phyloP scores from a whole-genome alignment of 106 monocot genomes.

The Apostasia shenzhenica region DNA sequence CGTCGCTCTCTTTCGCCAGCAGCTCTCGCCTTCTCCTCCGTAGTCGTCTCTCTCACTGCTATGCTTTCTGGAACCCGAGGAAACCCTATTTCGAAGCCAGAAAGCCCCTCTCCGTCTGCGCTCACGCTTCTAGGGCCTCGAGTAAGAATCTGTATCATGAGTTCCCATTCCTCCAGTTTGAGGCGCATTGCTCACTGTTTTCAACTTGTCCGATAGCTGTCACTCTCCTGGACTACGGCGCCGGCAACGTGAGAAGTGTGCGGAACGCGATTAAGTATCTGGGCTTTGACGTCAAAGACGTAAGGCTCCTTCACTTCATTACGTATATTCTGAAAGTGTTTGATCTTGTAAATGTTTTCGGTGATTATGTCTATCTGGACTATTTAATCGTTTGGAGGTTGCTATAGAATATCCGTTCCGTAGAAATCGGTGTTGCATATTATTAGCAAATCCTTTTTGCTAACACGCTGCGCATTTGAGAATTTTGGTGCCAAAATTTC shows the following conservation, averaged over 20 bases:
- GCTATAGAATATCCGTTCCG: too few relatives aligned
- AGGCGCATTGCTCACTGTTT: not conserved
- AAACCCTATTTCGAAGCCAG: slow-evolving; percentile 2
- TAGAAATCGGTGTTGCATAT: too few relatives aligned
- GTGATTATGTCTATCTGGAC: not conserved
- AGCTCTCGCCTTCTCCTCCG: not conserved
- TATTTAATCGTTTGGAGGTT: too few relatives aligned
- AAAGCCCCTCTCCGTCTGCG: not conserved
- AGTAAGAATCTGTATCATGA: slow-evolving; percentile 3
- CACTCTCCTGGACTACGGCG: slow-evolving; percentile 88
- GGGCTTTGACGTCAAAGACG: slow-evolving; percentile 82
- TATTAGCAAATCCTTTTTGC: too few relatives aligned
- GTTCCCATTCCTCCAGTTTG: not conserved
- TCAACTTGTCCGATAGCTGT: slow-evolving; percentile 28
- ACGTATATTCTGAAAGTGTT: not conserved
- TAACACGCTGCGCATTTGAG: too few relatives aligned
- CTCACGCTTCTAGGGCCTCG: not conserved
- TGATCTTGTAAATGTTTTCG: not conserved
- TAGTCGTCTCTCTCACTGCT: not conserved
- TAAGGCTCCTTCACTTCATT: slow-evolving; percentile 9
- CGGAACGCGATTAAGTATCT: slow-evolving; percentile 76
- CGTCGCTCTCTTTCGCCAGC: not conserved
- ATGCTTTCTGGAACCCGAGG: not conserved
- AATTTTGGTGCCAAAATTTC: too few relatives aligned
- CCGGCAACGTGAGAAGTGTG: slow-evolving; percentile 85